Conservation (phyloP, 2,329 filamentous ascomycete genomes). For the Westerdykella aurantiaca region DNA sequence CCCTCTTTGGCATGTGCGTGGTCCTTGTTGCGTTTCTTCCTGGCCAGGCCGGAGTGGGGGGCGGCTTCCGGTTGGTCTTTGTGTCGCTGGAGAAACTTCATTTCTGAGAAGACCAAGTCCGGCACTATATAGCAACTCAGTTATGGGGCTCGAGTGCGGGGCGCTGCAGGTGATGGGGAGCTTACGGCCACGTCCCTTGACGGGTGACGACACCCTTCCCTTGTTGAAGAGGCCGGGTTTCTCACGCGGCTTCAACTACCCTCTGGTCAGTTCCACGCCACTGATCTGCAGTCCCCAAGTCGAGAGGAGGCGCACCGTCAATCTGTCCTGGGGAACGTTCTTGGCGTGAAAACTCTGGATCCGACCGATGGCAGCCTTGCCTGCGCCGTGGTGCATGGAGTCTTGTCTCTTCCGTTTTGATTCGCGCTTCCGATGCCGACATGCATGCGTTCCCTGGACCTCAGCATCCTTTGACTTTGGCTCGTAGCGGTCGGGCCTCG, state of each 20-base stretch:
- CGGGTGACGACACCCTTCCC: conserved; percentile 43
- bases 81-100: conserved; percentile 44
- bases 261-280: conserved; percentile 20
- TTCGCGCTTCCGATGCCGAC: conserved; percentile 16
- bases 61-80: conserved; percentile 21
- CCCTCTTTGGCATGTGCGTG: conserved; percentile 30
- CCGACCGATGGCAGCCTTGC: conserved; percentile 32
- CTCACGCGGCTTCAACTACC: conserved; percentile 40
- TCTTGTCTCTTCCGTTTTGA: conserved; percentile 32
- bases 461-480: conserved; percentile 25
- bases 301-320: conserved; percentile 39
- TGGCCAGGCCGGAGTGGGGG: conserved; percentile 15
- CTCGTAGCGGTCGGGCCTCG: conserved; percentile 43
- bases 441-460: conserved; percentile 19
- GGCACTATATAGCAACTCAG: conserved; percentile 39
- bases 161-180: conserved; percentile 6
- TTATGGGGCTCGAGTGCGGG: conserved; percentile 8
- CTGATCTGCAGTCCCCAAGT: conserved; percentile 2
- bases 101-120: conserved; percentile 48
- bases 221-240: conserved; percentile 46
- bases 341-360: conserved; percentile 43
- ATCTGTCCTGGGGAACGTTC: conserved; percentile 40
- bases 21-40: conserved; percentile 31
- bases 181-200: conserved; percentile 41
- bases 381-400: conserved; percentile 33